These are phyloP conservation scores for Exophiala viscosa DNA, from an alignment of 2,329 filamentous ascomycete genomes.

Conservation along the genomic window DNA sequence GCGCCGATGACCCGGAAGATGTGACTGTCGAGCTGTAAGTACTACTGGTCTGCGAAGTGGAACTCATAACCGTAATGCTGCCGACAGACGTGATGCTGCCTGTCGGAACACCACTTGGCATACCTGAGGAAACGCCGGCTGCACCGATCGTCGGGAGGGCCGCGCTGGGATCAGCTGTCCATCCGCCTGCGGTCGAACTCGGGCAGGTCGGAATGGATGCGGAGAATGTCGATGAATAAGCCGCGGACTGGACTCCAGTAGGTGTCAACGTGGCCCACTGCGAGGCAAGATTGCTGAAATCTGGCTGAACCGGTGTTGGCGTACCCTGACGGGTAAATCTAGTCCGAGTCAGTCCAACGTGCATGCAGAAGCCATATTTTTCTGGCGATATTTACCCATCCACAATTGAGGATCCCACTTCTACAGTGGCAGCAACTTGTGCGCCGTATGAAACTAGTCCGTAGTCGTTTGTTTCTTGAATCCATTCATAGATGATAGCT, in stretches of 20 bases:
- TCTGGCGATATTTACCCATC: constrained; percentile 47
- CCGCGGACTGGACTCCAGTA: constrained; percentile 61
- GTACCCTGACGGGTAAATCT: constrained; percentile 67
- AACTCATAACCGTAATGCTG: constrained; percentile 21
- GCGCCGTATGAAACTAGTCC: constrained; percentile 74
- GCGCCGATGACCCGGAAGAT: constrained; percentile 1
- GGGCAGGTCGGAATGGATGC: constrained; percentile 67
- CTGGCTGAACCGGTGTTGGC: constrained; percentile 68
- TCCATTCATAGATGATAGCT: constrained; percentile 86
- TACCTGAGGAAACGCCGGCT: constrained; percentile 32
- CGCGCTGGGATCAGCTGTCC: constrained; percentile 69
- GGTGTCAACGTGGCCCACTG: constrained; percentile 73
- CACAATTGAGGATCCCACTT: constrained; percentile 50
- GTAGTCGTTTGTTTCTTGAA: constrained; percentile 78
- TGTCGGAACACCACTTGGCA: constrained; percentile 23
- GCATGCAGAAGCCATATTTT: not conserved
- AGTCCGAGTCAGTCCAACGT: constrained; percentile 12
- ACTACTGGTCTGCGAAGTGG: constrained; percentile 22
- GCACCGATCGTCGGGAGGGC: constrained; percentile 66
- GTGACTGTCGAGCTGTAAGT: constrained; percentile 24
- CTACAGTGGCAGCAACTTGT: constrained; percentile 49
- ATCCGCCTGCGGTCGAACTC: constrained; percentile 62
- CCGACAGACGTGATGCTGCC: constrained; percentile 27
- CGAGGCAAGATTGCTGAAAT: constrained; percentile 72
- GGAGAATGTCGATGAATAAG: constrained; percentile 62